Evolutionary conservation across 352 stramenopile species (phyloP).

Genomic region (Plasmopara halstedii): DNA sequence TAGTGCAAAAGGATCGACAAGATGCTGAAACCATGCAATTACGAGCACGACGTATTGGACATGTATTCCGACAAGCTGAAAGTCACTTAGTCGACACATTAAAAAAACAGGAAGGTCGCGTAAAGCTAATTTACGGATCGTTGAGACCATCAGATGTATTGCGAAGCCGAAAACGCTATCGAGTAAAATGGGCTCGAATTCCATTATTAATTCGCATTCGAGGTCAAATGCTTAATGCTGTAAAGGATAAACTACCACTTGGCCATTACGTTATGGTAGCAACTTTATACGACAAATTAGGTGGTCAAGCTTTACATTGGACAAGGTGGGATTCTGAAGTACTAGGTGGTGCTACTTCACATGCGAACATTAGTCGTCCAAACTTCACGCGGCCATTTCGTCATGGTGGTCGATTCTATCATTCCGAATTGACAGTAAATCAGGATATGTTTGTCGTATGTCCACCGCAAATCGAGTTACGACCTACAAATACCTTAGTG

Average conservation of each 20-base stretch:
- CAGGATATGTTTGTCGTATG: slow-evolving; percentile 79
- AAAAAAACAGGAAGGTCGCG: slow-evolving; percentile 45
- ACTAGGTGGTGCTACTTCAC: neutral
- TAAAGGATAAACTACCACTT: slow-evolving; percentile 78
- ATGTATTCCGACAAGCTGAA: slow-evolving; percentile 71
- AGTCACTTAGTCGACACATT: slow-evolving; percentile 48
- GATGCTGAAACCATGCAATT: slow-evolving; percentile 32
- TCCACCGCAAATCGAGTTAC: slow-evolving; percentile 46
- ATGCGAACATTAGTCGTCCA: slow-evolving; percentile 14
- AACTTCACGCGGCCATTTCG: slow-evolving; percentile 68
- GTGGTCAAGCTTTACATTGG: slow-evolving; percentile 73
- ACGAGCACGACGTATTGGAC: slow-evolving; percentile 40
- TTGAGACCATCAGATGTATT: slow-evolving; percentile 33
- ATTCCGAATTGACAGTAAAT: slow-evolving; percentile 69
- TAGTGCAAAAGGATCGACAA: slow-evolving; percentile 41
- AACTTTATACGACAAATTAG: slow-evolving; percentile 82
- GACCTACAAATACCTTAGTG: slow-evolving; percentile 45
- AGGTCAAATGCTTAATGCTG: slow-evolving; percentile 49
- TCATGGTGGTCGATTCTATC: slow-evolving; percentile 80
- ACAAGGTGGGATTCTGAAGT: slow-evolving; percentile 51
- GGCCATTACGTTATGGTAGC: slow-evolving; percentile 77
- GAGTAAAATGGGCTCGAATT: slow-evolving; percentile 64
- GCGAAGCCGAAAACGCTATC: slow-evolving; percentile 41
- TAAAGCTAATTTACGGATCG: slow-evolving; percentile 55
- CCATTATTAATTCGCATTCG: slow-evolving; percentile 69